Base-by-base conservation (phyloP, 1,139 yeast genomes). In the Pneumocystis wakefieldiae region DNA sequence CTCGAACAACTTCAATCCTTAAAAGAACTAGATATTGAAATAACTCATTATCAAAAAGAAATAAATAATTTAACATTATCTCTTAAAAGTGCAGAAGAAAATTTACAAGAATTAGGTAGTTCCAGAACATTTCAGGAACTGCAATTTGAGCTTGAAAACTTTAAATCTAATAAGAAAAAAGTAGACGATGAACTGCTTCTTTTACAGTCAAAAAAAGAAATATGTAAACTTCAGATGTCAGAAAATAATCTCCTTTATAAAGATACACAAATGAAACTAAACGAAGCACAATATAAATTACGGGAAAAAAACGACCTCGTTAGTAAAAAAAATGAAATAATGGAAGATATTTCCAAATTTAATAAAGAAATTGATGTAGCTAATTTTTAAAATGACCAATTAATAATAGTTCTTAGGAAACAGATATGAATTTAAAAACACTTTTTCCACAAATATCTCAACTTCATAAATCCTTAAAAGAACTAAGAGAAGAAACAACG, bases 241-340 rank as follows among this genome's bases (percentile, higher is more conserved):
- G 75, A 77, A 28, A 69, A 85, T 38, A 83, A 85, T 61, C 79
- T 75, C 60, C 73, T 75, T 38, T 74, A 86, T 8, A 83, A 84
- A 66, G 90, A 86, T 68, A 79, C 80, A 65, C 79, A 78, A 67
- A 73, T 85, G 35, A 73, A 73, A 3, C 80, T 88, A 10, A 81
- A 83, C 67, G 80, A 81, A 42, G 61, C 68, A 38, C 70, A 71
- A 0, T 72, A 81, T 17, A 71, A 79, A 59, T 84, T 83, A 64
- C 74, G 70, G 38, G 71, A 71, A 32, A 75, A 71, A 65, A 72
- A 76, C 66, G 72, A 71, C 62, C 73, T 73, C 32, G 73, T 75
- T 7, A 41, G 55, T 8, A 64, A 67, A 8, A 69, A 76, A 6
- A 68, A 67, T 1, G 75, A 66, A 48, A 19, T 58, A 37, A 57